Base-by-base conservation (phyloP, 2,329 filamentous ascomycete genomes). In the Fusarium xyrophilum region DNA sequence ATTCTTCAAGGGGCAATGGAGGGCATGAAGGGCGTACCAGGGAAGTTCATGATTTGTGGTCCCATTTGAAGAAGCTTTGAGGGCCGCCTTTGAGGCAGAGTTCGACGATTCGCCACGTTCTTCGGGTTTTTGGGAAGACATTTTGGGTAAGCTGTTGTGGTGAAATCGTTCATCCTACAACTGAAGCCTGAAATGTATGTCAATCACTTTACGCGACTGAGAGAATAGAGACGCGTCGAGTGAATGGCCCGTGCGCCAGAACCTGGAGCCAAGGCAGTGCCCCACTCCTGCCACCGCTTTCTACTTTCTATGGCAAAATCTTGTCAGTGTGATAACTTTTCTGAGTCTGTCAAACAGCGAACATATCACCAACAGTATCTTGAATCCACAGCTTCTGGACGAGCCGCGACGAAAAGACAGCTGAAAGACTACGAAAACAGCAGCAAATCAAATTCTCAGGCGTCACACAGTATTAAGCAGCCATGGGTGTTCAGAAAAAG, bases 401-500 rank as follows among this genome's bases (percentile, higher is more conserved):
- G 21, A 35, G 52, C 39, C 19, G 28, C 54, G 28, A 39, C 48
- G 9, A 15, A 36, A 53, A 36, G 11, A 7, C 23, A n/a, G 15
- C 27, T 40, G 15, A 11, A 6, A 19, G 39, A 7, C 10, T 19
- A 12, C 21, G 8, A n/a, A 30, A 15, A 27, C 2, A 38, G 4
- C 21, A 12, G 48, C 43, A 27, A 44, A 27, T 57, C 39, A 19
- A n/a, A 5, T 28, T 36, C 15, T 19, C 4, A 38, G 32, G 42
- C 17, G 17, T 33, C 38, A 19, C 21, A 28, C 13, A 38, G 6
- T 2, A 56, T 43, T 28, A 25, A 63, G 43, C 47, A 65, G 71
- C 60, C 67, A 97, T 97, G 95, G 94, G 93, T 81, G 88, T 93
- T 72, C 88, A 90, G 68, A 97, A 97, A 84, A 93, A 90, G 79